A percentile compares a stretch with the other conserved stretches of the same genome.
Conservation (phyloP, 192 early-diverging fungal species). For the Linnemannia exigua region DNA sequence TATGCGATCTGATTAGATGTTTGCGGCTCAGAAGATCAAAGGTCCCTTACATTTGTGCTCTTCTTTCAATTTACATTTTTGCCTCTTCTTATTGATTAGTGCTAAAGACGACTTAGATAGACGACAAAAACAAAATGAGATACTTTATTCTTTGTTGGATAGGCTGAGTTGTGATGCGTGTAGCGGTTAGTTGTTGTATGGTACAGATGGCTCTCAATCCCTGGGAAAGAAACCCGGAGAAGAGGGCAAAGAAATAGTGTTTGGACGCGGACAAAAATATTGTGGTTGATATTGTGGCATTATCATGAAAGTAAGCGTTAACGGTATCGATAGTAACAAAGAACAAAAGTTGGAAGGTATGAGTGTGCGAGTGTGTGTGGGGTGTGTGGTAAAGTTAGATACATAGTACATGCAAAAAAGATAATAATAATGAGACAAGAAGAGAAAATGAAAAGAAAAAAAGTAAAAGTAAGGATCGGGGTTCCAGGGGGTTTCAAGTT, state of each 20-base stretch:
- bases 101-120: no score
- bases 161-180: no score
- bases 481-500: neutral
- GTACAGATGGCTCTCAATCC: neutral
- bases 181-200: no score
- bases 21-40: no score
- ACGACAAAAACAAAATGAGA: no score
- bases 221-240: neutral
- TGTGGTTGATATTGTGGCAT: neutral
- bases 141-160: no score
- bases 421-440: neutral
- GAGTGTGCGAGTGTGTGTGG: neutral
- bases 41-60: no score
- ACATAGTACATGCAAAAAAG: constrained; percentile 21
- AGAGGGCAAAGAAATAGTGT: no score
- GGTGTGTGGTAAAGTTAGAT: neutral
- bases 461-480: neutral
- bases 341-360: neutral
- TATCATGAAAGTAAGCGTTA: neutral
- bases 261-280: neutral
- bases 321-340: neutral
- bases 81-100: no score
- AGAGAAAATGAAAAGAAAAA: constrained; percentile 19
- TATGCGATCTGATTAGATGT: no score
- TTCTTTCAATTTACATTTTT: no score